A percentile compares a stretch with the other conserved stretches of the same genome.
Evolutionary conservation across 2,329 filamentous ascomycete species (phyloP).

Genomic region (Claviceps paspali): DNA sequence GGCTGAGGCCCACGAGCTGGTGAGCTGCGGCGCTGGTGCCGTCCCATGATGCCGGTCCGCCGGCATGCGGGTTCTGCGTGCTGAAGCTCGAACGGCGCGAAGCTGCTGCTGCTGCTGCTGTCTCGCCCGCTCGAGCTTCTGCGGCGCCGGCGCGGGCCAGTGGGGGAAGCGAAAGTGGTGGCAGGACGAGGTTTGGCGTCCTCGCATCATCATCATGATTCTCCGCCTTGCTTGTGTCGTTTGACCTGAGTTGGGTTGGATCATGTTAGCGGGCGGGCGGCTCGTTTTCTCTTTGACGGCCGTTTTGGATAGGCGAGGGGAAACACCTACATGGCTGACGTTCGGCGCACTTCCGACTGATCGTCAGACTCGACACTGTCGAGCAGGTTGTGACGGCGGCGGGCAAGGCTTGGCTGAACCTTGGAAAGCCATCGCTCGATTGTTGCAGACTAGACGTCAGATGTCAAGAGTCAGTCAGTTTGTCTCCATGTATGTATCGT

Average conservation of each 20-base stretch:
- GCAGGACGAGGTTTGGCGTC: conserved; percentile 9
- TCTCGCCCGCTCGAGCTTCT: conserved; percentile 1
- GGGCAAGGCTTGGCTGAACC: conserved; percentile 16
- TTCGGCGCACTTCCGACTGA: conserved; percentile 10
- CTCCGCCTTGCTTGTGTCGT: conserved; percentile 8
- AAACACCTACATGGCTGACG: conserved; percentile 9
- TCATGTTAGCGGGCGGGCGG: no score
- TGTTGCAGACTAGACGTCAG: conserved; percentile 21
- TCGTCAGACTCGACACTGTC: conserved; percentile 10
- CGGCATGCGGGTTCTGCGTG: conserved; percentile 10
- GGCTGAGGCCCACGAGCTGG: conserved; percentile 12
- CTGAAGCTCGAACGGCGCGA: conserved; percentile 9
- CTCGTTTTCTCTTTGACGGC: no score
- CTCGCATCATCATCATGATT: neutral
- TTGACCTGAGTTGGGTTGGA: no score
- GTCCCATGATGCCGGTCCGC: conserved; percentile 12
- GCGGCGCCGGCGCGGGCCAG: conserved; percentile 7
- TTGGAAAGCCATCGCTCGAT: conserved; percentile 25
- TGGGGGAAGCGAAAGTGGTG: conserved; percentile 12
- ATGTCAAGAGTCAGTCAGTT: neutral
- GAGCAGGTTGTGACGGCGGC: conserved; percentile 9
- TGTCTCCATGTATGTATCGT: no score
- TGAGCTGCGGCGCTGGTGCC: conserved; percentile 13
- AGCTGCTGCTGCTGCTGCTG: conserved; percentile 3
- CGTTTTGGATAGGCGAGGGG: no score